Conservation (phyloP, 2,329 filamentous ascomycete species). For the Botrytis deweyae region DNA sequence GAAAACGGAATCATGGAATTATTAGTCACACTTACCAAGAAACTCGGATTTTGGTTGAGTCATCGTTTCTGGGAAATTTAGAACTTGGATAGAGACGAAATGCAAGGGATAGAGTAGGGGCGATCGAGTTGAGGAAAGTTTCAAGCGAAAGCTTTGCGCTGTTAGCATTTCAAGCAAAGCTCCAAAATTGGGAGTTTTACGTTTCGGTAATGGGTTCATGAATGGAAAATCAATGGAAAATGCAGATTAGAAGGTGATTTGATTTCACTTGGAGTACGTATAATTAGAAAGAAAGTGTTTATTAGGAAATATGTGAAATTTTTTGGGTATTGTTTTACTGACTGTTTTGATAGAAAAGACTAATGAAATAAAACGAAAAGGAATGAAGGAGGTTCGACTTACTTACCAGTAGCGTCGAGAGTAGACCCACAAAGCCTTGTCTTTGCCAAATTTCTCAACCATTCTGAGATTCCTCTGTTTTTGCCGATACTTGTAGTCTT, state of each 20-base stretch:
- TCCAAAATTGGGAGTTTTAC: neutral
- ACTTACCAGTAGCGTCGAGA: neutral
- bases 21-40: neutral
- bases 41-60: neutral
- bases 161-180: neutral
- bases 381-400: neutral
- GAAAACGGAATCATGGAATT: neutral
- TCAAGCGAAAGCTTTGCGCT: neutral
- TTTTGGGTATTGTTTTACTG: neutral
- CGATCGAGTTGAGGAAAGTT: neutral
- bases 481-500: rapidly evolving
- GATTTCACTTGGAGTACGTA: neutral
- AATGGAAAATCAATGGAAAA: neutral
- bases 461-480: neutral
- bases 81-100: neutral
- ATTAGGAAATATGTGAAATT: neutral
- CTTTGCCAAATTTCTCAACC: too few species aligned
- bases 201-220: neutral
- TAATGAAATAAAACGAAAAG: neutral
- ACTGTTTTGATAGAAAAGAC: neutral
- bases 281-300: neutral
- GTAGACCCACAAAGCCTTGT: too few species aligned
- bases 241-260: too few species aligned
- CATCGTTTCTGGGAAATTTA: neutral
- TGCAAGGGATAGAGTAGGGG: neutral